Base-by-base conservation (phyloP, 2,329 filamentous ascomycete species). In the Ophiocordyceps camponoti-floridani region DNA sequence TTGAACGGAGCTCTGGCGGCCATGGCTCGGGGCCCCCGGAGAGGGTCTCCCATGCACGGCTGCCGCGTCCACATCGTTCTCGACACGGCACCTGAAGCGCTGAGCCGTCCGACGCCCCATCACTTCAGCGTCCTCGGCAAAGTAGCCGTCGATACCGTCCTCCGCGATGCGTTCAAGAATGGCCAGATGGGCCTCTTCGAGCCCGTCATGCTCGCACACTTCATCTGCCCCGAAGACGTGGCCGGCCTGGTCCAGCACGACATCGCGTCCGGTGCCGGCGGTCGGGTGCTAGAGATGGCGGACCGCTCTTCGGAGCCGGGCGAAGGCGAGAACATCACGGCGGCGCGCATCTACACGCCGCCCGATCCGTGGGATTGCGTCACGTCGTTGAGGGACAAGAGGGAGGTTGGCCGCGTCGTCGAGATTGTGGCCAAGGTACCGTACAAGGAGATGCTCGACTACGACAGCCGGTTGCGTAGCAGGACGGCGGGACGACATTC, bases 391-490 rank as follows among this genome's bases (percentile, higher is more conserved):
- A 68, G 64, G 40, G 66, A 67, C 38, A 70, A 69, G 56, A 69
- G 66, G 52, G 68, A 62, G 35, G 64, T 62, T 31, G 62, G 64
- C 45, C 64, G 68, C 41, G 69, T 66, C 64, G 66, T 72, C 47
- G 72, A 81, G 43, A 85, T 98, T 52, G 79, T 82, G 11, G 91
- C 88, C 19, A 78, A 84, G 54, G 89, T 96, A 27, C 91, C 91
- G 30, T 69, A 96, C 54, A 93, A 91, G 63, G 89, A 96, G 62
- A 95, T 96, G 85, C 80, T 96, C 33, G 84, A 89, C 40, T 98
- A 96, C 61, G 69, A 96, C 53, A 85, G 86, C 58, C 84, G 93
- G 57, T 63, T 98, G 50, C 71, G 91, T 44, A 88, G 85, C 62
- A 72, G 94, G 66, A 98, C 89, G 4, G 84, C 82, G 3, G 91